Evolutionary conservation across 805 yeast genomes (phyloP), one percentile per base, ranked within the genome.

Genomic region (Grigorovia jiainica): DNA sequence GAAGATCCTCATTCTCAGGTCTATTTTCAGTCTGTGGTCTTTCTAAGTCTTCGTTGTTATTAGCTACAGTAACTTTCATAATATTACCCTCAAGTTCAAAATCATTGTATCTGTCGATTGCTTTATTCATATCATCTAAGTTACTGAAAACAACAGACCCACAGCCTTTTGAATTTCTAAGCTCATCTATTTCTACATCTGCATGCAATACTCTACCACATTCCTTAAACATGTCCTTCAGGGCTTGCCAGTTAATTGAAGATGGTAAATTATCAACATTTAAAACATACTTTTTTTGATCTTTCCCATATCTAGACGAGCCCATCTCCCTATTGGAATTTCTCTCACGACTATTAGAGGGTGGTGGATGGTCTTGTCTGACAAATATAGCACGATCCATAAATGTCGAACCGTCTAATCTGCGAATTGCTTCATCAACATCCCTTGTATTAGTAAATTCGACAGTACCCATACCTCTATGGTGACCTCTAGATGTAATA

Each of bases 381-480:
- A 89, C 95, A 61, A 82, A 87, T 35, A 87, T 82, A 53, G 77
- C 80, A 61, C 97, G 79, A 11, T 87, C 94, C 55, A 69, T 64
- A 48, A 79, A 74, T 29, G 67, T 68, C 24, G 78, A 69, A 55
- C 84, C 79, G 63, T 84, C 82, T 53, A 71, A 81, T 51, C 75
- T 70, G 41, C 69, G 64, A 53, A 87, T 85, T 10, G 96, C 96
- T 19, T 66, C 70, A 37, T 69, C 71, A 5, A 86, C 95, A 43
- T 78, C 82, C 15, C 73, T 79, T 45, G 70, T 70, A 44, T 68
- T 67, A 10, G 77, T 67, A 54, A 81, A 89, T 61, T 87, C 96
- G 34, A 87, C 95, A 19, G 95, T 85, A 33, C 89, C 90, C 90
- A 82, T 82, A 47, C 95, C 95, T 64, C 90, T 72, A 56, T 87